Evolutionary conservation across 768 basidiomycete species (phyloP), one percentile per base, ranked within the genome.

Genomic region (Termitomyces sp.): DNA sequence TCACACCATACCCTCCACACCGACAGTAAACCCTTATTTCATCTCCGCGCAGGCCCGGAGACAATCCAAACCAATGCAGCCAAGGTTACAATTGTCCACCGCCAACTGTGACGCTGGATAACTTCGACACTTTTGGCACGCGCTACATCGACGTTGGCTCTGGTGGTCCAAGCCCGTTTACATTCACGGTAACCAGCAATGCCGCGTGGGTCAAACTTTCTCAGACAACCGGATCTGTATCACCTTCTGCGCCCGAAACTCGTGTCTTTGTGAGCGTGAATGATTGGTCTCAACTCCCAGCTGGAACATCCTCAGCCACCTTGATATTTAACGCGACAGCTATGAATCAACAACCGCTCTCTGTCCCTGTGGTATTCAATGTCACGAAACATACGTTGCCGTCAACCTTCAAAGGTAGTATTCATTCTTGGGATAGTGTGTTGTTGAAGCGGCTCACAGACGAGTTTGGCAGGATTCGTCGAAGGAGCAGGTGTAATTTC

Each of bases 401-500:
- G 0, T 64, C 67, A 27, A 74, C 68, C 26, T 86, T 84, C 72
- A 77, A 76, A 62, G 85, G 83, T 80, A 55, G 83, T 80, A 55
- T 13, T 71, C 57, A n/a, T 32, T 26, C 34, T 32, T 46, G 10
- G 32, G 4, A 26, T 16, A n/a, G n/a, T 46, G n/a, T 6, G 24
- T 53, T 18, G 8, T 27, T 26, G 6, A 52, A 27, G 13, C 22
- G 33, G 2, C 27, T 30, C n/a, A 30, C 40, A 55, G n/a, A 43
- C 22, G 2, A 12, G 8, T 46, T 47, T 2, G 39, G n/a, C 51
- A 80, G 84, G 86, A 4, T 85, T 87, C 60, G 80, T 89, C 27
- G 85, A 89, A 62, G 82, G 79, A 22, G 78, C 82, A 47, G 86
- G 86, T 16, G 81, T 78, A 27, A 74, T 89, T 36, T 82, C 84